Evolutionary conservation across 768 basidiomycete genomes (phyloP).

Genomic region (Macrocybe gigantea): DNA sequence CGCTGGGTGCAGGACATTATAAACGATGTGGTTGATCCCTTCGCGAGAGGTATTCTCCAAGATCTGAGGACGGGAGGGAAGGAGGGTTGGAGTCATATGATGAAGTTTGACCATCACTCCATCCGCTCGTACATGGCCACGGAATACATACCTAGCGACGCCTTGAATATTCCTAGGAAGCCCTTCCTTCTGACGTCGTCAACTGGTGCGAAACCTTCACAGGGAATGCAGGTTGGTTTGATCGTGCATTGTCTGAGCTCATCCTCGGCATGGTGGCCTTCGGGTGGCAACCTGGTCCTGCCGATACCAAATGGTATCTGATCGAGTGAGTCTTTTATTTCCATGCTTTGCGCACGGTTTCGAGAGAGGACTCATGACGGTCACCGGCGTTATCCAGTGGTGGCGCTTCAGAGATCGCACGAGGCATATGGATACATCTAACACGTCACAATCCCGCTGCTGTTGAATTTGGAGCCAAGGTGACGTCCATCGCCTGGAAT

Average conservation of each 20-base stretch:
- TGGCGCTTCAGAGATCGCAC: conserved; percentile 9
- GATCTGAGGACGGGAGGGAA: conserved; percentile 10
- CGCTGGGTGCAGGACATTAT: conserved; percentile 3
- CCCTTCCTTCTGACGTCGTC: conserved; percentile 14
- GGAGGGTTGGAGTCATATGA: conserved; percentile 19
- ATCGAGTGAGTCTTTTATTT: conserved; percentile 16
- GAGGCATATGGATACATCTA: no score
- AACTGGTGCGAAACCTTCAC: conserved; percentile 30
- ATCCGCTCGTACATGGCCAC: conserved; percentile 15
- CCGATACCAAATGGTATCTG: conserved; percentile 11
- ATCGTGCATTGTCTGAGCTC: conserved; percentile 26
- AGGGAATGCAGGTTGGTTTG: conserved; percentile 23
- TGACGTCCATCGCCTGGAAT: background rate
- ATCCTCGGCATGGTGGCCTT: conserved; percentile 25
- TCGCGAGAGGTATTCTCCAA: background rate
- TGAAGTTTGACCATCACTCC: conserved; percentile 15
- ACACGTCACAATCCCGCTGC: no score
- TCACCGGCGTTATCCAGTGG: background rate
- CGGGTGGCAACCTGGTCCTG: conserved; percentile 8
- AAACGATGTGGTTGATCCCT: background rate
- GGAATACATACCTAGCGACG: conserved; percentile 16
- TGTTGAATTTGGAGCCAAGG: background rate
- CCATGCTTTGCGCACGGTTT: conserved; percentile 15
- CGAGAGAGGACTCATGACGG: conserved; percentile 8
- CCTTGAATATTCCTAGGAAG: conserved; percentile 10